phyloP scores from a whole-genome alignment of 1,284 basidiomycete genomes.

The Ceratobasidium sp. region DNA sequence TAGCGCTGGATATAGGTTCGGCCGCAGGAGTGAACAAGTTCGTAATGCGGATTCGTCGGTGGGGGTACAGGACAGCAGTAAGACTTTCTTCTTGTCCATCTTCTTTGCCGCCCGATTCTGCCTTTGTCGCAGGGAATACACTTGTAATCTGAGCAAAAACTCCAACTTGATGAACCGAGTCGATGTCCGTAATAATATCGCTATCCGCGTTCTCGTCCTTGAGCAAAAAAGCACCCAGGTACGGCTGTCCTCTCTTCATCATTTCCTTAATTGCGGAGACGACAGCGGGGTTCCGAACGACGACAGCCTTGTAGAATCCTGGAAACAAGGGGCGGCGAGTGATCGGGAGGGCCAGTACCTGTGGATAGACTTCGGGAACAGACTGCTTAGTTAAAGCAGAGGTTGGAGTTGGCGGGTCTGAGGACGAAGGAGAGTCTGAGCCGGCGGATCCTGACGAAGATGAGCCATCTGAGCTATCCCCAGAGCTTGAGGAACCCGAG shows the following conservation, averaged over 20 bases:
- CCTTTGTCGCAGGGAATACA: slow-evolving; percentile 77
- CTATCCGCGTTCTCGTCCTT: slow-evolving; percentile 95
- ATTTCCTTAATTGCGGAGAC: slow-evolving; percentile 96
- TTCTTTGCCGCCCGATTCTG: slow-evolving; percentile 60
- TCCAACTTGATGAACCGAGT: slow-evolving; percentile 92
- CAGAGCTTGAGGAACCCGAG: slow-evolving; percentile 38
- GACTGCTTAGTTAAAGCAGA: slow-evolving; percentile 82
- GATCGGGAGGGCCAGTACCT: slow-evolving; percentile 95
- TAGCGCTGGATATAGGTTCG: slow-evolving; percentile 51
- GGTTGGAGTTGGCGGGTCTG: slow-evolving; percentile 45
- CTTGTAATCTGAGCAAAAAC: slow-evolving; percentile 98
- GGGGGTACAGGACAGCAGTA: slow-evolving; percentile 95
- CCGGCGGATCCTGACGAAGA: slow-evolving; percentile 42
- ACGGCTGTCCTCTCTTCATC: slow-evolving; percentile 96
- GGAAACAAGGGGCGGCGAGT: slow-evolving; percentile 96
- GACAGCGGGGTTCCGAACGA: slow-evolving; percentile 88
- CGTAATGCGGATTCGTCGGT: slow-evolving; percentile 90
- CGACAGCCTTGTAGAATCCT: slow-evolving; percentile 97
- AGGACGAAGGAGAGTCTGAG: slow-evolving; percentile 44
- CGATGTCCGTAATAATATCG: slow-evolving; percentile 89
- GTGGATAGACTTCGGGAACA: slow-evolving; percentile 89
- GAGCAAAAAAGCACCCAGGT: slow-evolving; percentile 96
- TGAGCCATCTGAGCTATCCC: slow-evolving; percentile 26
- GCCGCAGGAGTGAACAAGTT: slow-evolving; percentile 66
- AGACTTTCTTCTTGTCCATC: slow-evolving; percentile 80